Evolutionary conservation across 2,329 filamentous ascomycete genomes (phyloP), one percentile per base, ranked within the genome.

Genomic region (Ophiostoma australiae): DNA sequence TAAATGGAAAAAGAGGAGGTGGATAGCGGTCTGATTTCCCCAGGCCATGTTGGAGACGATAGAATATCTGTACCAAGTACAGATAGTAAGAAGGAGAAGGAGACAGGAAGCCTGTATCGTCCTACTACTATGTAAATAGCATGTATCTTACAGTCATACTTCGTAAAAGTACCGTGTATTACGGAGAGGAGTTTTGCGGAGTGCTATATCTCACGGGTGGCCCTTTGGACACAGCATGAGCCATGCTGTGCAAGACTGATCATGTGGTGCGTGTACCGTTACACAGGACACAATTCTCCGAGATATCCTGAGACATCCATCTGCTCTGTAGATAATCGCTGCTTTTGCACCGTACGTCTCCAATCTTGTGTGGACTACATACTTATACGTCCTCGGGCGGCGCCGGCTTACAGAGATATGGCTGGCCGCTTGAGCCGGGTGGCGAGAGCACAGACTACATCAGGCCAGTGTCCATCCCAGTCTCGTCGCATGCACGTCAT

Each of bases 21-120:
- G 63, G 63, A 66, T 39, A 66, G 63, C 63, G 63, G 63, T 66
- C 63, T 39, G 33, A 23, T 66, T 66, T 66, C 63, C 35, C 63
- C 63, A 66, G 63, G 63, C 63, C 63, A 66, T 66, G 63, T 23
- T 39, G 31, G 33, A 65, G 63, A 35, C 61, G 15, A 37, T 33
- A 20, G 11, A 33, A 35, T 37, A 37, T 8, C 8, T 37, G n/a
- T n/a, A n/a, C n/a, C n/a, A n/a, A n/a, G n/a, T n/a, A n/a, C n/a
- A n/a, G n/a, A n/a, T n/a, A 8, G 8, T 6, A 31, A 39, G 61
- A 65, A 3, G 17, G n/a, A 65, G 31, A 37, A 65, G 33, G 61
- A 27, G 23, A 33, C 15, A 31, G n/a, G 20, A 23, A 55, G 48
- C 13, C 41, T 44, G 41, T 39, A 39, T 39, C 37, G 10, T 39